These are phyloP conservation scores for Penicillium sp. DNA, from an alignment of 2,329 filamentous ascomycete genomes.

Conservation along the genomic window DNA sequence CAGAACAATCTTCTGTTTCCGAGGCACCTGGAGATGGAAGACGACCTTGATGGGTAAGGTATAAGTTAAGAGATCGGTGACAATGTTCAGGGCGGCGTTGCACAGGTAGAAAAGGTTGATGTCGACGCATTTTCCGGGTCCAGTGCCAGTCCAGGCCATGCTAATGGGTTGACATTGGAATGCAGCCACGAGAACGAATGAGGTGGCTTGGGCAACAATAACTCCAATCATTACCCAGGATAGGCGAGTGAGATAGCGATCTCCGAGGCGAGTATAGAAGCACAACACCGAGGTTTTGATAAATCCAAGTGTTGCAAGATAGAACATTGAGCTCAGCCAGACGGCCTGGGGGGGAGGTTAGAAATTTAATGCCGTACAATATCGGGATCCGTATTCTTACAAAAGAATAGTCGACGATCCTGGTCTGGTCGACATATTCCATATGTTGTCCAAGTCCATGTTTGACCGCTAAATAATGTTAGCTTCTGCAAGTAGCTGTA, in stretches of 20 bases:
- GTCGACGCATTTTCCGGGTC: slow-evolving; percentile 44
- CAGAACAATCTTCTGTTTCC: slow-evolving; percentile 48
- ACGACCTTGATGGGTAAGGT: slow-evolving; percentile 52
- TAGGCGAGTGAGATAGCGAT: slow-evolving; percentile 36
- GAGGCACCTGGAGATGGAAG: slow-evolving; percentile 47
- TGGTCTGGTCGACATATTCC: slow-evolving; percentile 9
- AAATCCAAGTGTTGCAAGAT: slow-evolving; percentile 48
- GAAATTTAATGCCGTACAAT: background rate
- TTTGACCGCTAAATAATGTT: slow-evolving; percentile 16
- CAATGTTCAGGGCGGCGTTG: slow-evolving; percentile 59
- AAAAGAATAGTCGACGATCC: slow-evolving; percentile 19
- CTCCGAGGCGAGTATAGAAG: slow-evolving; percentile 47
- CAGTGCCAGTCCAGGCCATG: slow-evolving; percentile 40
- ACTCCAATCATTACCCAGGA: slow-evolving; percentile 43
- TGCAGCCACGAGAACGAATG: slow-evolving; percentile 44
- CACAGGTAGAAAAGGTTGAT: slow-evolving; percentile 53
- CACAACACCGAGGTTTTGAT: slow-evolving; percentile 50
- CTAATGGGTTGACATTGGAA: slow-evolving; percentile 47
- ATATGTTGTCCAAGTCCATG: slow-evolving; percentile 22
- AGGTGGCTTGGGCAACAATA: slow-evolving; percentile 40
- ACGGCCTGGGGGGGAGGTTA: slow-evolving; percentile 34
- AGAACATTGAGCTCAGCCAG: slow-evolving; percentile 51
- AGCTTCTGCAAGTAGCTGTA: background rate
- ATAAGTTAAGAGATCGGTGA: slow-evolving; percentile 58
- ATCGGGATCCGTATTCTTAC: slow-evolving; percentile 5